These are phyloP conservation scores for Candida mattraensis DNA, from an alignment of 805 yeast species.

Conservation along the genomic window DNA sequence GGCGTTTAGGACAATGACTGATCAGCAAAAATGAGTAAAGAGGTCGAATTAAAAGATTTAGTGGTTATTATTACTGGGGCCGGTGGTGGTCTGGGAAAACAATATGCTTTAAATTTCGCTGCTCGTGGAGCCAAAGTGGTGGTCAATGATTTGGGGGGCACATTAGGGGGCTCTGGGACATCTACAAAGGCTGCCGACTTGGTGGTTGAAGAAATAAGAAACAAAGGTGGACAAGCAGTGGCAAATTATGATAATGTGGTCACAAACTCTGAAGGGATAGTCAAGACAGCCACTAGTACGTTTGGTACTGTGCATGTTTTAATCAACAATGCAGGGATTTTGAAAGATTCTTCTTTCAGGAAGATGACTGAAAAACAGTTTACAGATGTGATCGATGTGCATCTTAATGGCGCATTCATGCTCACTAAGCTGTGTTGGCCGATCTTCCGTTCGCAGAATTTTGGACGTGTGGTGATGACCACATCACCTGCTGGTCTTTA, in stretches of 20 bases:
- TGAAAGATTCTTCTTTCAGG: slow-evolving; percentile 83
- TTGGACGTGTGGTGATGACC: slow-evolving; percentile 90
- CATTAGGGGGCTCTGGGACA: slow-evolving; percentile 71
- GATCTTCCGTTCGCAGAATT: slow-evolving; percentile 75
- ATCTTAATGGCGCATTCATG: slow-evolving; percentile 84
- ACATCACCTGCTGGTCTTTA: slow-evolving; percentile 96
- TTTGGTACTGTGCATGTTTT: slow-evolving; percentile 89
- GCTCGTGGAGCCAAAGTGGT: slow-evolving; percentile 92
- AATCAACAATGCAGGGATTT: slow-evolving; percentile 93
- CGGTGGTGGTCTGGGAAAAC: slow-evolving; percentile 94
- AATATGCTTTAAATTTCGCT: slow-evolving; percentile 85
- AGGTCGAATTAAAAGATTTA: slow-evolving; percentile 67
- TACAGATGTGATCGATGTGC: slow-evolving; percentile 79
- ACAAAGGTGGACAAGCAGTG: slow-evolving; percentile 80
- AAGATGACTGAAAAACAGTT: slow-evolving; percentile 84
- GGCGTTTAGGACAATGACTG: slow-evolving; percentile 3
- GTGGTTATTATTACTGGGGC: slow-evolving; percentile 96
- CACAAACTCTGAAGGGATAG: slow-evolving; percentile 77
- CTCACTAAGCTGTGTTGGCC: slow-evolving; percentile 93
- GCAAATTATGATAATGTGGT: slow-evolving; percentile 92
- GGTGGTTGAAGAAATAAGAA: slow-evolving; percentile 80
- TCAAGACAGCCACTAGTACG: slow-evolving; percentile 79
- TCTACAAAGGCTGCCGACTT: slow-evolving; percentile 78
- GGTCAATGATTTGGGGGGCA: slow-evolving; percentile 91
- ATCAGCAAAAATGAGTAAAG: slow-evolving; percentile 14